phyloP scores from a whole-genome alignment of 306 rosid genomes.

The Lathyrus tuberosus region DNA sequence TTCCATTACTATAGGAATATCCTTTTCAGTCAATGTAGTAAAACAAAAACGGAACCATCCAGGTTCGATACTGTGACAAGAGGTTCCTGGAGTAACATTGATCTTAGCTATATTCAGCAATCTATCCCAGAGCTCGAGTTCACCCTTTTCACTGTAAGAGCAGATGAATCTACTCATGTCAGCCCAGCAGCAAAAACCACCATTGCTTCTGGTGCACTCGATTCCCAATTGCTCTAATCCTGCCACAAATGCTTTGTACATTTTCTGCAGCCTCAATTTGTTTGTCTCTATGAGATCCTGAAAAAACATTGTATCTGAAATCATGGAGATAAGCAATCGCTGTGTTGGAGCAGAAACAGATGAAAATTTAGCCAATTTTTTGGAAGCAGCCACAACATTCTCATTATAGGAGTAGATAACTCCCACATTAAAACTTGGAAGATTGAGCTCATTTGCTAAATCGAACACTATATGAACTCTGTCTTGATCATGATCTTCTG shows the following conservation, averaged over 20 bases:
- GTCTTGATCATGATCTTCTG: conserved; percentile 64
- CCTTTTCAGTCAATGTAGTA: conserved; percentile 62
- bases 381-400: conserved; percentile 74
- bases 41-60: conserved; percentile 94
- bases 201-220: conserved; percentile 64
- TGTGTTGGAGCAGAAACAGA: conserved; percentile 75
- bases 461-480: conserved; percentile 82
- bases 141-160: conserved; percentile 85
- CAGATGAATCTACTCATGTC: conserved; percentile 72
- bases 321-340: conserved; percentile 72
- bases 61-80: conserved; percentile 84
- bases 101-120: conserved; percentile 75
- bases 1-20: conserved; percentile 71
- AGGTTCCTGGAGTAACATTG: conserved; percentile 83
- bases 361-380: conserved; percentile 72
- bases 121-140: conserved; percentile 92
- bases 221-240: conserved; percentile 82
- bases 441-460: conserved; percentile 75
- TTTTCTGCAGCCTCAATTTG: conserved; percentile 52
- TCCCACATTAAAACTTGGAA: conserved; percentile 78
- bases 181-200: conserved; percentile 94
- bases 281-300: conserved; percentile 53
- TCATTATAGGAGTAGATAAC: conserved; percentile 76
- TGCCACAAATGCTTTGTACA: conserved; percentile 55
- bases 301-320: conserved; percentile 69